Evolutionary conservation across 2,329 filamentous ascomycete species (phyloP), one percentile per base, ranked within the genome.

Genomic region (Sphaerulina vaccinii): DNA sequence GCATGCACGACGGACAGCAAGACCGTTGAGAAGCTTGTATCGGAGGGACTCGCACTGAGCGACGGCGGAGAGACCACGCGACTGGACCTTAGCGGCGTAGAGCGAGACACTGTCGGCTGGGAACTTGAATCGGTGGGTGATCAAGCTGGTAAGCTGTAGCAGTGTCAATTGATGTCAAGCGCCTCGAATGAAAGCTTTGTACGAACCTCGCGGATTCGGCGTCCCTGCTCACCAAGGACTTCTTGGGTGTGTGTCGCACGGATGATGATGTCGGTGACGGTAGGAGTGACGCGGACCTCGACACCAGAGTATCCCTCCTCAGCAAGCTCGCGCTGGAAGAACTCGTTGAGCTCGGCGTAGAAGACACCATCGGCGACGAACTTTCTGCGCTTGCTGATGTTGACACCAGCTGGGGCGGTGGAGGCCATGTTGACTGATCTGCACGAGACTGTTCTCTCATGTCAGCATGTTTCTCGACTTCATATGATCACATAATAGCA

Each of bases 81-180:
- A 97, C 85, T 97, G 93, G 74, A 99, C 93, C 87, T 99, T 99
- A 79, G 93, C 95, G 80, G 93, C 93, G 79, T 99, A 99, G 73
- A 99, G 90, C 65, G 93, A 97, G 76, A 99, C 93, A 69, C 88
- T 95, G 88, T 97, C 97, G 83, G 97, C 92, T 79, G 93, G 92
- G 87, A 99, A 99, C 85, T 96, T 96, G 89, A 99, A 99, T 75
- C 93, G 91, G 88, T 99, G 97, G 84, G 99, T 95, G 84, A 99
- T 99, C 75, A 99, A 87, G 72, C 90, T 96, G 75, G 93, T 99
- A 79, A 99, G 90, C 85, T 68, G 57, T 44, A 29, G 9, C 4
- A 23, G 18, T 38, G 45, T 62, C 24, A 60, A 57, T 51, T 35
- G 22, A 10, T 8, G n/a, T n/a, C 40, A 27, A 24, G 15, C 2